Conservation (phyloP, 352 stramenopile genomes). For the Phytophthora cryptogea region DNA sequence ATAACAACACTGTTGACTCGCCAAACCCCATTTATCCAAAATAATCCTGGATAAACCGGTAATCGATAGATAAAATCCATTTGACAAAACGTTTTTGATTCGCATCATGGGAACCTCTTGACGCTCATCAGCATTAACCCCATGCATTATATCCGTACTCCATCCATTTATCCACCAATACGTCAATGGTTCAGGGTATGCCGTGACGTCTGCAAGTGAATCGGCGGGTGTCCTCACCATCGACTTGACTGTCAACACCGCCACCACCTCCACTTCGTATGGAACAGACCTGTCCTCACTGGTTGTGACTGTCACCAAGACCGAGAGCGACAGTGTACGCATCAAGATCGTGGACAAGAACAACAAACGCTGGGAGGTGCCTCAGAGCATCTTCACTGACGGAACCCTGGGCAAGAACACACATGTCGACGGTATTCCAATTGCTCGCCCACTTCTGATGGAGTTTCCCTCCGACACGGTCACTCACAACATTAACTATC, state of each 20-base stretch:
- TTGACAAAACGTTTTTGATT: too few species aligned
- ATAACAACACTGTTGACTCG: too few species aligned
- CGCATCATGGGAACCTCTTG: too few species aligned
- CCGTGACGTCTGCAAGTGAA: constrained; percentile 39
- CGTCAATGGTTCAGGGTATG: constrained; percentile 44
- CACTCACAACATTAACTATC: constrained; percentile 40
- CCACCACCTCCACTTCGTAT: constrained; percentile 26
- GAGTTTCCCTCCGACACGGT: constrained; percentile 61
- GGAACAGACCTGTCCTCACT: constrained; percentile 46
- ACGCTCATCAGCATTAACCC: too few species aligned
- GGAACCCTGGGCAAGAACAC: constrained; percentile 30
- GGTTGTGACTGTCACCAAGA: constrained; percentile 44
- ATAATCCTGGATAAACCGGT: too few species aligned
- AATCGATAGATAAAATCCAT: too few species aligned
- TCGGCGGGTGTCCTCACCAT: constrained; percentile 33
- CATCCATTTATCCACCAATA: constrained; percentile 26
- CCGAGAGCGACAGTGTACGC: constrained; percentile 41
- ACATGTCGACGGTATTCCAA: constrained; percentile 43
- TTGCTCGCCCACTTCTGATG: constrained; percentile 61
- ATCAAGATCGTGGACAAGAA: constrained; percentile 64
- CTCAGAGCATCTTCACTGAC: constrained; percentile 38
- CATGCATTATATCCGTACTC: constrained; percentile 24
- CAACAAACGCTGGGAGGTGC: constrained; percentile 54
- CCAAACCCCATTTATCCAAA: too few species aligned
- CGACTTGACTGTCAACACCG: constrained; percentile 36